Evolutionary conservation across 2,329 filamentous ascomycete genomes (phyloP).

Genomic region (Diplodia corticola): DNA sequence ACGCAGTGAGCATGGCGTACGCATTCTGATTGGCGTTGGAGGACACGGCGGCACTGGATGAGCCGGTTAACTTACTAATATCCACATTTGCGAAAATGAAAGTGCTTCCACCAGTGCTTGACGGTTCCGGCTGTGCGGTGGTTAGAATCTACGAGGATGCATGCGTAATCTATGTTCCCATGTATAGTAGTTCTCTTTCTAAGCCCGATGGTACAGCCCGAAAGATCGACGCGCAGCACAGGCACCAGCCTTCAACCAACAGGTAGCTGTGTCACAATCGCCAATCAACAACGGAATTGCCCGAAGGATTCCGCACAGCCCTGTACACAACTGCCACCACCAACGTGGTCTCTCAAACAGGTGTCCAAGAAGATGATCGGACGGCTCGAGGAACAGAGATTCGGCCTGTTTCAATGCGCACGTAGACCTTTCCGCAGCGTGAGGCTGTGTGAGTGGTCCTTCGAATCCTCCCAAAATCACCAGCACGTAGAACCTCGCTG

Average conservation of each 20-base stretch:
- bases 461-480: background rate
- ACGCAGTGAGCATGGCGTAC: background rate
- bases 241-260: background rate
- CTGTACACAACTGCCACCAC: background rate
- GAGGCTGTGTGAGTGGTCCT: background rate
- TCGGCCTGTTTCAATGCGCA: background rate
- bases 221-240: background rate
- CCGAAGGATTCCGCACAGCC: background rate
- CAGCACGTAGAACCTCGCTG: background rate
- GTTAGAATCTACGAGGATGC: background rate
- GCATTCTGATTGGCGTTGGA: conserved; percentile 21
- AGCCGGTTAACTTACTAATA: conserved; percentile 18
- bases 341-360: background rate
- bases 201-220: background rate
- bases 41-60: conserved; percentile 8
- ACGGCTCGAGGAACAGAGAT: background rate
- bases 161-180: background rate
- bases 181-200: background rate
- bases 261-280: background rate
- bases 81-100: conserved; percentile 1
- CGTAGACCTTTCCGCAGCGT: background rate
- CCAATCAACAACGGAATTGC: background rate
- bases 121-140: background rate
- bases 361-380: background rate
- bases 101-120: background rate